These are phyloP conservation scores for Hansenula lynferdii DNA, from an alignment of 1,139 yeast species.

Conservation along the genomic window DNA sequence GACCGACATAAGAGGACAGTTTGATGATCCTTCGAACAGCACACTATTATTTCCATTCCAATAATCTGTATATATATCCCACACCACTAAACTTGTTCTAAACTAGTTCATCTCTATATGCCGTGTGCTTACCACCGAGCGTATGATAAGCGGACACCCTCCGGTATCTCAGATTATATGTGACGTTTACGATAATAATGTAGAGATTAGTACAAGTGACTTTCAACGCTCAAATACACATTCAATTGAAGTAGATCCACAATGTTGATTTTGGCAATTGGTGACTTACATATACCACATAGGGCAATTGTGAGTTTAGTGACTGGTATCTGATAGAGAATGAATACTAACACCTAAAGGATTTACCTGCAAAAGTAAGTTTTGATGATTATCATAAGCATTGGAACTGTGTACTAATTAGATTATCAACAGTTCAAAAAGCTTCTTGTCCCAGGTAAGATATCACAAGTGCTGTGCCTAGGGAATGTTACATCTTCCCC, in stretches of 20 bases:
- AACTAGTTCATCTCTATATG: no score
- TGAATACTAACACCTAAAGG: conserved; percentile 23
- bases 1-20: no score
- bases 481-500: conserved; percentile 80
- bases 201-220: no score
- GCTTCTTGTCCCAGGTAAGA: conserved; percentile 74
- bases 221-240: no score
- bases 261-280: conserved; percentile 70
- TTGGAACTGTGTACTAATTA: conserved; percentile 3
- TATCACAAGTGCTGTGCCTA: conserved; percentile 76
- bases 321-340: neutral
- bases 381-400: neutral
- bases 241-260: neutral
- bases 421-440: conserved; percentile 30
- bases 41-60: no score
- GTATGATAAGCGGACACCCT: no score
- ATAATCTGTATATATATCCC: no score
- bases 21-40: no score
- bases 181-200: neutral
- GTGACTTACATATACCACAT: conserved; percentile 88
- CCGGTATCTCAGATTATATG: no score
- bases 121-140: no score
- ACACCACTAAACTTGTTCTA: no score
- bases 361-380: conserved; percentile 34
- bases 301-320: conserved; percentile 50